Evolutionary conservation across 1,284 basidiomycete species (phyloP), one percentile per base, ranked within the genome.

Genomic region (Cutaneotrichosporon cyanovorans): DNA sequence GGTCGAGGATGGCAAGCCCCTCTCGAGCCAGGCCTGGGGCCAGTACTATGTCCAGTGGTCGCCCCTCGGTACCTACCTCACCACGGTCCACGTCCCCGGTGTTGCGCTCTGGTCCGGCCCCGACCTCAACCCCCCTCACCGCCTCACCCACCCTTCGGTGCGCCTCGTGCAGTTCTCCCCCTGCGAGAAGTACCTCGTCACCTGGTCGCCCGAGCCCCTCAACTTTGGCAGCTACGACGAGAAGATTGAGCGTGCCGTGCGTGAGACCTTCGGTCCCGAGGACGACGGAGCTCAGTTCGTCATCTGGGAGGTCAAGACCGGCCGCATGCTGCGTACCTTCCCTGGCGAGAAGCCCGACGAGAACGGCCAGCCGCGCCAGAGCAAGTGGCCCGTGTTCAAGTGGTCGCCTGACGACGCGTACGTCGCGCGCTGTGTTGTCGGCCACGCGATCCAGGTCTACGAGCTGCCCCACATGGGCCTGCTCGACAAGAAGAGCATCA

Each of bases 21-120:
- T 69, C 56, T 65, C 62, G 54, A 69, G 69, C 57, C 50, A 53
- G 44, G 83, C 86, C 68, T 98, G 95, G 91, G 96, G 90, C 62
- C 91, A 98, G 65, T 84, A 95, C 37, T 99, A 97, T 74, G 85
- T 92, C 35, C 85, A 88, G 41, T 99, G 95, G 95, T 97, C 95
- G 31, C 92, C 93, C 28, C 78, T 86, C 50, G 95, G 95, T 45
- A 97, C 93, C 19, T 90, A 85, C 68, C 78, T 98, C 52, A 84
- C 91, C 39, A 95, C 95, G 9, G 80, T 97, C 48, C 95, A 97
- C 71, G 81, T 88, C 37, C 92, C 91, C 71, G 95, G 95, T 73
- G 87, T 97, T 51, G 86, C 89, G 37, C 78, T 98, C 37, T 98
- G 92, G 90, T 93, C 90, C 46, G 95, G 95, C 21, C 63, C 68